Conservation (phyloP, 1,139 yeast genomes). For the Candida sp. region DNA sequence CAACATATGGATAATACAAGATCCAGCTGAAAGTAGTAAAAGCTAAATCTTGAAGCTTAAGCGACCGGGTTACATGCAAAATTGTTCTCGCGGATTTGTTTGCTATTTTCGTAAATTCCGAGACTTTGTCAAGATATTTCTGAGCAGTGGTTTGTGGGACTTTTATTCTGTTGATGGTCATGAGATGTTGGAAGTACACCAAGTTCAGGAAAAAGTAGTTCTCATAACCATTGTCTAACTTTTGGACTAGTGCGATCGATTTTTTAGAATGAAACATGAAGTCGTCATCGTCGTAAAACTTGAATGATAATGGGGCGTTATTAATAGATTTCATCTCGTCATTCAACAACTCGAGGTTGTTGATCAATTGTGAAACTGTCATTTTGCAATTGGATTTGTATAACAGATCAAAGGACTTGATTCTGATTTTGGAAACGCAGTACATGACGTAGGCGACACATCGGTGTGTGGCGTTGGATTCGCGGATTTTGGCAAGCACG, state of each 20-base stretch:
- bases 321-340: slow-evolving; percentile 19
- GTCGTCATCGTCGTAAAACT: slow-evolving; percentile 26
- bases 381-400: slow-evolving; percentile 23
- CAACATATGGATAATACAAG: slow-evolving; percentile 34
- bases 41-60: slow-evolving; percentile 22
- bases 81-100: slow-evolving; percentile 39
- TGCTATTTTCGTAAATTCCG: slow-evolving; percentile 17
- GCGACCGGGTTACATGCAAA: slow-evolving; percentile 23
- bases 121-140: not conserved
- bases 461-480: slow-evolving; percentile 10
- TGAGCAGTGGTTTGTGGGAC: not conserved
- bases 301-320: slow-evolving; percentile 20
- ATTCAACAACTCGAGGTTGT: slow-evolving; percentile 21
- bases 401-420: slow-evolving; percentile 28
- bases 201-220: slow-evolving; percentile 27
- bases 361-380: slow-evolving; percentile 16
- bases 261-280: slow-evolving; percentile 16
- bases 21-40: slow-evolving; percentile 34
- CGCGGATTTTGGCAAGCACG: slow-evolving; percentile 6
- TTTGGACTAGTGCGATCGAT: slow-evolving; percentile 4
- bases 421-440: slow-evolving; percentile 26
- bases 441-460: slow-evolving; percentile 19
- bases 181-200: slow-evolving; percentile 33
- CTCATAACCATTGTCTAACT: slow-evolving; percentile 16
- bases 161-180: slow-evolving; percentile 32